Evolutionary conservation across 176 grass and related monocot genomes (phyloP).

Genomic region (Ensete ventricosum): DNA sequence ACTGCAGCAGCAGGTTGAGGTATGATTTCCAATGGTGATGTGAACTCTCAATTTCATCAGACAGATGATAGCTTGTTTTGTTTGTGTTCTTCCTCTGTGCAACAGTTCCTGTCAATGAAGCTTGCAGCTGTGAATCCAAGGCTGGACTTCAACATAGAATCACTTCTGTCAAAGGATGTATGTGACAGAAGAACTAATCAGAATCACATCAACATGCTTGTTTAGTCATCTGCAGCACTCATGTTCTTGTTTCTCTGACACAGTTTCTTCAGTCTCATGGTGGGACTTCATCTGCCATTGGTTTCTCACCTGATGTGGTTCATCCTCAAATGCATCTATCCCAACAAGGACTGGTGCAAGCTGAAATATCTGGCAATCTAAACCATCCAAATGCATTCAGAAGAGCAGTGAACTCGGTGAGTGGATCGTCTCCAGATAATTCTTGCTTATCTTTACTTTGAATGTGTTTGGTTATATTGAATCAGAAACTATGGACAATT

Average conservation of each 20-base stretch:
- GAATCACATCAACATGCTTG: neutral
- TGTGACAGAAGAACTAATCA: conserved; percentile 6
- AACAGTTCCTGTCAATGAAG: conserved; percentile 96
- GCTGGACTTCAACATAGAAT: conserved; percentile 75
- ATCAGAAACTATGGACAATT: too few species aligned
- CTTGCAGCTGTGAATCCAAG: conserved; percentile 83
- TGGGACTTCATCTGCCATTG: conserved; percentile 56
- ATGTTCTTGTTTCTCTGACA: neutral
- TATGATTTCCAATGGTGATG: conserved; percentile 2
- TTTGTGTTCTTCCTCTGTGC: neutral
- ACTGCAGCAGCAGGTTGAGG: conserved; percentile 97
- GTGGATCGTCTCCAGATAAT: neutral
- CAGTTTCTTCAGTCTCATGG: conserved; percentile 75
- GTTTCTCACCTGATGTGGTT: conserved; percentile 69
- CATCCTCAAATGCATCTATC: conserved; percentile 66
- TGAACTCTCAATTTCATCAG: neutral
- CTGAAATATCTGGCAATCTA: conserved; percentile 37
- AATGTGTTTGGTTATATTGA: too few species aligned
- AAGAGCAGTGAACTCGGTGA: conserved; percentile 28
- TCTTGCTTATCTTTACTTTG: too few species aligned
- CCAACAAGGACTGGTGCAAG: conserved; percentile 53
- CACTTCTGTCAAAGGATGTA: conserved; percentile 86
- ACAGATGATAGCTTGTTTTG: neutral
- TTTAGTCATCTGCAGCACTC: neutral
- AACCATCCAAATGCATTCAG: conserved; percentile 51